Evolutionary conservation across 352 stramenopile species (phyloP).

Genomic region (Phytopythium vexans): DNA sequence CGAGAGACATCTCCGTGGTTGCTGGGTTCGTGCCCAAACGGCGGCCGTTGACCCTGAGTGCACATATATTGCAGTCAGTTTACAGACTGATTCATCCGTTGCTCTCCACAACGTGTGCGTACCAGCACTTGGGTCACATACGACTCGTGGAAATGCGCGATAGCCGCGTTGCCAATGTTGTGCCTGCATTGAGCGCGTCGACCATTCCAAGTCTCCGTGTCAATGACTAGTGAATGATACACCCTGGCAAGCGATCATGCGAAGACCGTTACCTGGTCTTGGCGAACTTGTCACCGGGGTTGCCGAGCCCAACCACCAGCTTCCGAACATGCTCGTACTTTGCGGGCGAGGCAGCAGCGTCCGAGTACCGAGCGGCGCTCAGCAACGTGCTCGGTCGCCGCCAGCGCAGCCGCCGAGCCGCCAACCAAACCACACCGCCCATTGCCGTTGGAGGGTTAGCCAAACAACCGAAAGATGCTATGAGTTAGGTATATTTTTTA

Average conservation of each 20-base stretch:
- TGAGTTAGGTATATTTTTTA: no score
- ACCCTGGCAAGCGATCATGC: not conserved
- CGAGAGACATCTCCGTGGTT: slow-evolving; percentile 66
- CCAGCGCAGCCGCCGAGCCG: not conserved
- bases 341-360: slow-evolving; percentile 1
- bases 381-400: not conserved
- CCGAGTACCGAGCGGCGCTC: slow-evolving; percentile 3
- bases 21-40: slow-evolving; percentile 48
- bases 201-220: not conserved
- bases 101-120: not conserved
- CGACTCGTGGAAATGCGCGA: slow-evolving; percentile 64
- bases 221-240: not conserved
- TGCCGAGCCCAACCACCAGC: slow-evolving; percentile 81
- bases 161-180: slow-evolving; percentile 72
- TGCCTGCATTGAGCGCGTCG: slow-evolving; percentile 33
- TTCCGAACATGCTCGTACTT: slow-evolving; percentile 78
- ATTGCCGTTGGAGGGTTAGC: no score
- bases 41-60: slow-evolving; percentile 36
- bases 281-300: slow-evolving; percentile 80
- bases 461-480: no score
- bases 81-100: not conserved
- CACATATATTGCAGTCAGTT: not conserved
- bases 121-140: slow-evolving; percentile 67
- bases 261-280: slow-evolving; percentile 47
- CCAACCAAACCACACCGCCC: no score